Base-by-base conservation (phyloP, 1,284 basidiomycete species). In the Ceratobasidium sp. region DNA sequence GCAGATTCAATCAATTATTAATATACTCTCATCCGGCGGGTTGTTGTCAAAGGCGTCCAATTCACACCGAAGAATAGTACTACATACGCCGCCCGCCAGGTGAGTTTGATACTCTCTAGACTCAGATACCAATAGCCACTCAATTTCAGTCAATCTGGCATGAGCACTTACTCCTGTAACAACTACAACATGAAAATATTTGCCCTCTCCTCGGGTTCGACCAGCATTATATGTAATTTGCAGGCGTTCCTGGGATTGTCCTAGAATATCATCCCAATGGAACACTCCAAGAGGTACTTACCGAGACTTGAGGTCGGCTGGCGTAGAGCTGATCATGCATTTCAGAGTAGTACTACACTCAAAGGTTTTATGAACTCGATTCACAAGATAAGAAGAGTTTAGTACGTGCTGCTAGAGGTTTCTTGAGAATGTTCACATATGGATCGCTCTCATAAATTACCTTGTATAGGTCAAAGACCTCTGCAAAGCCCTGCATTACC, bases 231-330 rank as follows among this genome's bases (percentile, higher is more conserved):
- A 68, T 68, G 26, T 6, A 67, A 15, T 28, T 42, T 26, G 18
- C 26, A 20, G 46, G 49, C 15, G 75, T 77, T 26, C 75, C 75
- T 7, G 51, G 49, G 1, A 40, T 77, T 12, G 55, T 77, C n/a
- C 55, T 66, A 10, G 75, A 77, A 42, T 58, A 60, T 33, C 60
- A 55, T n/a, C 18, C 75, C 39, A 68, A 68, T 18, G 75, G 75
- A 33, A 67, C 20, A 49, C 64, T 77, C 28, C 71, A 61, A 20
- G 60, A 75, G 60, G 71, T 75, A 12, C 49, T 2, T 61, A 44
- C 28, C 23, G 1, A 44, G n/a, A 42, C 39, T 64, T 46, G 28
- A 12, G 13, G 18, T n/a, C n/a, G 10, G 9, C 9, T 64, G 40
- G 1, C 44, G 7, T 33, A 4, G 4, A 33, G 12, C 39, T 44